Base-by-base conservation (phyloP, 2,329 filamentous ascomycete species). In the Colletotrichum shisoi region DNA sequence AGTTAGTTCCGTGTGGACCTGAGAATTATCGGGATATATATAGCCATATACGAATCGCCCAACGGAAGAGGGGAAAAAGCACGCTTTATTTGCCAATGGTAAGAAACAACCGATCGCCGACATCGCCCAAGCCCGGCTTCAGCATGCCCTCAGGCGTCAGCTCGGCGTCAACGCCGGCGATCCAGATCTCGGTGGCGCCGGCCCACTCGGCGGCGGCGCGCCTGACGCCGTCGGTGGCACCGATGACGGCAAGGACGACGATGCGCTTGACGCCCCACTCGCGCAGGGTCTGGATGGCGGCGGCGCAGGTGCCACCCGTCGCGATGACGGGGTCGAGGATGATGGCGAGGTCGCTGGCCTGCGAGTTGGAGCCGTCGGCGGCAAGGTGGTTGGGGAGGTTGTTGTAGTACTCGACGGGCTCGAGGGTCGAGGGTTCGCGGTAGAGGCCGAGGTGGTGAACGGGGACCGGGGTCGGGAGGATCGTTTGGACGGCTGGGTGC, bases 351-450 rank as follows among this genome's bases (percentile, higher is more conserved):
- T 77, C 82, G 51, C 80, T 80, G 49, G 76, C 72, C 44, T 71
- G 68, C 49, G 80, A 73, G 57, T 57, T 75, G 40, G 79, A 76
- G 69, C 80, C 80, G 52, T 74, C 74, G 45, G 76, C 71, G 51
- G 74, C 68, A 45, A 83, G 76, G 79, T 92, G 90, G 79, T 92
- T 90, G 42, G 93, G 93, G 21, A 97, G 89, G 79, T 97, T 97
- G 84, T 97, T 97, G 86, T 97, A 97, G 85, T 97, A 97, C 80
- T 97, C 94, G 66, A 97, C 94, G 3, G 94, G 93, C 74, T 93
- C 88, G 63, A 97, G 89, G 51, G 92, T 94, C 63, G 88, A 87
- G 68, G 91, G 92, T 77, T 97, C 94, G 75, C 94, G 92, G 84
- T 94, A 98, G 75, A 98, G 90, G 71, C 95, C 94, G 8, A 98